These are phyloP conservation scores for Halophytophthora batemanensis DNA, from an alignment of 352 stramenopile genomes.

Conservation along the genomic window DNA sequence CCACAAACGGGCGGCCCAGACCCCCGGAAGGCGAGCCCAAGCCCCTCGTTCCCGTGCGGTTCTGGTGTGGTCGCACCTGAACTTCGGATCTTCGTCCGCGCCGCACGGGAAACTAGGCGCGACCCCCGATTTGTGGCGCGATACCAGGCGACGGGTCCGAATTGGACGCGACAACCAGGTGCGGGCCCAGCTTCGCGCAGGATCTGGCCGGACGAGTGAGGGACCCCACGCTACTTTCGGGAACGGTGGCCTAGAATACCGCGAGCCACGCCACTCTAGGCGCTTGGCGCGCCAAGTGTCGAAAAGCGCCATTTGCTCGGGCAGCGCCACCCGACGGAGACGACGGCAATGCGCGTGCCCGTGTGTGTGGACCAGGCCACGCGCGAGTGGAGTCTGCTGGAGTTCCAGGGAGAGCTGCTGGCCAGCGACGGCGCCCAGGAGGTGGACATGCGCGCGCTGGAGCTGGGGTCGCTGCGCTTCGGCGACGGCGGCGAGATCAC, in stretches of 20 bases:
- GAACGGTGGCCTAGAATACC: too few species aligned
- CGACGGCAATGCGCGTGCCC: slow-evolving; percentile 53
- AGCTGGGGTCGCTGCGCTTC: slow-evolving; percentile 72
- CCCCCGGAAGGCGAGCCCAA: slow-evolving; percentile 15
- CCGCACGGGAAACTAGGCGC: too few species aligned
- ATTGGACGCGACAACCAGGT: too few species aligned
- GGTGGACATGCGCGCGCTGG: slow-evolving; percentile 33
- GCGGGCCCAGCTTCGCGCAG: too few species aligned
- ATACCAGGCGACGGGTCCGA: too few species aligned
- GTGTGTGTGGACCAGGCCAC: slow-evolving; percentile 56
- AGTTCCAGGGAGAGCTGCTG: slow-evolving; percentile 80
- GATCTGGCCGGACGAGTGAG: too few species aligned
- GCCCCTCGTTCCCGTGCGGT: not conserved
- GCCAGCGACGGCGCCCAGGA: slow-evolving; percentile 16
- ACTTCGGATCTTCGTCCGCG: not conserved
- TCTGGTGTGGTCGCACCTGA: not conserved
- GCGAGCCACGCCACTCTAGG: too few species aligned
- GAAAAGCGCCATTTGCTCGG: too few species aligned
- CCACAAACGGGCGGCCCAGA: slow-evolving; percentile 5
- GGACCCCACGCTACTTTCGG: too few species aligned
- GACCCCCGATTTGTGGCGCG: too few species aligned
- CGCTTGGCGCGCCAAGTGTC: too few species aligned
- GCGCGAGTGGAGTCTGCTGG: slow-evolving; percentile 80
- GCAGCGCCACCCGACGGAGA: too few species aligned
- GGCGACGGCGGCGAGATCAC: slow-evolving; percentile 53